Evolutionary conservation across 495 filamentous ascomycete species (phyloP).

Genomic region (Penicillium odoratum): DNA sequence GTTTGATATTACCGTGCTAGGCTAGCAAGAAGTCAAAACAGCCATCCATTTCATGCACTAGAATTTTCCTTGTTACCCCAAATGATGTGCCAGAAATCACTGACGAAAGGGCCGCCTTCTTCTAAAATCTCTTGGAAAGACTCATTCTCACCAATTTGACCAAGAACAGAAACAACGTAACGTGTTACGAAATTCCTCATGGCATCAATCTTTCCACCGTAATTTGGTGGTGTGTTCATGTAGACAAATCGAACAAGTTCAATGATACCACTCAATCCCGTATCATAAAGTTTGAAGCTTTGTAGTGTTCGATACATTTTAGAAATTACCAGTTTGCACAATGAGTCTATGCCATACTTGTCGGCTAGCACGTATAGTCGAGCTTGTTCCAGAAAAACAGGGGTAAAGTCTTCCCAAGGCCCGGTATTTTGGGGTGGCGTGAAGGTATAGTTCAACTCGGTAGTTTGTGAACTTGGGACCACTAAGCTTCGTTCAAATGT

Average conservation of each 20-base stretch:
- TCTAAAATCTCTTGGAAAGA: slow-evolving; percentile 23
- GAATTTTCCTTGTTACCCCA: not conserved
- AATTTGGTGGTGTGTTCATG: slow-evolving; percentile 17
- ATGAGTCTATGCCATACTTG: slow-evolving; percentile 34
- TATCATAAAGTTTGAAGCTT: slow-evolving; percentile 29
- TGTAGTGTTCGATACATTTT: slow-evolving; percentile 36
- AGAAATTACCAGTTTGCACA: slow-evolving; percentile 31
- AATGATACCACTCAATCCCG: slow-evolving; percentile 27
- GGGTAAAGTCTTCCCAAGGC: slow-evolving; percentile 32
- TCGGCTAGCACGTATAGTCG: slow-evolving; percentile 42
- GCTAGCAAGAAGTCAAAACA: no score
- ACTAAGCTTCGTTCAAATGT: not conserved
- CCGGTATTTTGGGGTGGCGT: slow-evolving; percentile 8
- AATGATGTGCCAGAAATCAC: slow-evolving; percentile 24
- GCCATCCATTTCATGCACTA: no score
- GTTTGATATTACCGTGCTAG: no score
- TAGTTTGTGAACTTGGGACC: not conserved
- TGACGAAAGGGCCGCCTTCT: slow-evolving; percentile 30
- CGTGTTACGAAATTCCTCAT: slow-evolving; percentile 18
- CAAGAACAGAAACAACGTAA: slow-evolving; percentile 27
- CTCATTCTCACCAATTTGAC: slow-evolving; percentile 18
- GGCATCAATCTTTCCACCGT: slow-evolving; percentile 2
- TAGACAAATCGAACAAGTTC: slow-evolving; percentile 38
- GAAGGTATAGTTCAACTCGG: not conserved
- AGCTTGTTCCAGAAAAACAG: slow-evolving; percentile 38